Evolutionary conservation across 257 asterid genomes (phyloP).

Genomic region (Echium plantagineum): DNA sequence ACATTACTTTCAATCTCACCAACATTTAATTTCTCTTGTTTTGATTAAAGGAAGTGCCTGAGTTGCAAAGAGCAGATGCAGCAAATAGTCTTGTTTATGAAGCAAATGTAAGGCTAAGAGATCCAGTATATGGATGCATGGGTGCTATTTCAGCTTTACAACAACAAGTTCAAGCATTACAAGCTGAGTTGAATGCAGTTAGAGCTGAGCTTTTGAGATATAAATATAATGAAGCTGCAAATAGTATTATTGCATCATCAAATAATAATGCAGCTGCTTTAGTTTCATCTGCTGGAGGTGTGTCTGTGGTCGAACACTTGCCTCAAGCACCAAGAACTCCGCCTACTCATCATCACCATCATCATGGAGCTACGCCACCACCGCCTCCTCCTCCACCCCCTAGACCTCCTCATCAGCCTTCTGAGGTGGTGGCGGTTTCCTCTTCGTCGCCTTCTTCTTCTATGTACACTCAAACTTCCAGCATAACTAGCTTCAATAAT

Average conservation of each 20-base stretch:
- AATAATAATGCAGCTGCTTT: slow-evolving; percentile 23
- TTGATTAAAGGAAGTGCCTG: slow-evolving; percentile 56
- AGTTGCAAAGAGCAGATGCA: slow-evolving; percentile 66
- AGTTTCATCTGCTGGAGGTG: slow-evolving; percentile 17
- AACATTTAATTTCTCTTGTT: too few species aligned
- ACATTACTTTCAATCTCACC: too few species aligned
- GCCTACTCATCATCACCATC: slow-evolving; percentile 32
- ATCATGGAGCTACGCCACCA: slow-evolving; percentile 11
- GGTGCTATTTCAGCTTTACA: slow-evolving; percentile 81
- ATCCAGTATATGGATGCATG: slow-evolving; percentile 98
- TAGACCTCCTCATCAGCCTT: slow-evolving; percentile 25
- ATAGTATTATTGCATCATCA: slow-evolving; percentile 42
- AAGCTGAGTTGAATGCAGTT: slow-evolving; percentile 59
- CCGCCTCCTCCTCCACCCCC: slow-evolving; percentile 16
- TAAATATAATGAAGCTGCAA: slow-evolving; percentile 71
- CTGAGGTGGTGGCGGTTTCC: slow-evolving; percentile 24
- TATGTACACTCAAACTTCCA: slow-evolving; percentile 44
- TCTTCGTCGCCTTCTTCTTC: slow-evolving; percentile 38
- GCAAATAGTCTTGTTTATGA: slow-evolving; percentile 87
- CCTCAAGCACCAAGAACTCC: slow-evolving; percentile 75
- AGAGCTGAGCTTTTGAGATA: slow-evolving; percentile 63
- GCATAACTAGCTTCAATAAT: slow-evolving; percentile 34
- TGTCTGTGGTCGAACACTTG: slow-evolving; percentile 42
- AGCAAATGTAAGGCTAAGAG: slow-evolving; percentile 79
- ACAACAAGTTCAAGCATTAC: slow-evolving; percentile 62